These are phyloP conservation scores for Boletus sp. DNA, from an alignment of 1,284 basidiomycete species.

Conservation along the genomic window DNA sequence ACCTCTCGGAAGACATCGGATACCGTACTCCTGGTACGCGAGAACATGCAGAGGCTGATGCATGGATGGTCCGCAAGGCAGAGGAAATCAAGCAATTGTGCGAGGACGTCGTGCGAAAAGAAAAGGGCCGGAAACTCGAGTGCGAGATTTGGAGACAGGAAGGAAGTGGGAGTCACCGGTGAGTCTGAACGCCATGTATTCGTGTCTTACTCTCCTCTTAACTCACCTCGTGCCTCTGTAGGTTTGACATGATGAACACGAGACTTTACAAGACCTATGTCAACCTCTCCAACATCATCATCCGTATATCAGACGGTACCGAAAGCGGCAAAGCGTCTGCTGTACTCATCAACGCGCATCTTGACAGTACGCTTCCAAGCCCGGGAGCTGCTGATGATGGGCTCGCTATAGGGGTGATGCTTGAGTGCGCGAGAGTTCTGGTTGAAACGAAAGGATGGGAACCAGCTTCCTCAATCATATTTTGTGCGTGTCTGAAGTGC, in stretches of 20 bases:
- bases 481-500: conserved; percentile 57
- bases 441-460: conserved; percentile 73
- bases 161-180: conserved; percentile 86
- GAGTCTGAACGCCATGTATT: conserved; percentile 32
- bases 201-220: conserved; percentile 9
- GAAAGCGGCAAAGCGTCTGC: conserved; percentile 76
- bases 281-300: conserved; percentile 85
- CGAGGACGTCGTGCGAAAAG: conserved; percentile 50
- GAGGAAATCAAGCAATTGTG: conserved; percentile 64
- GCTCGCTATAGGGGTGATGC: conserved; percentile 87
- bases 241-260: conserved; percentile 85
- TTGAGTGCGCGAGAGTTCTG: conserved; percentile 86
- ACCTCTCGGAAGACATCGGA: conserved; percentile 84
- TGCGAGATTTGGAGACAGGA: conserved; percentile 90
- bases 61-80: conserved; percentile 79
- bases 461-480: conserved; percentile 83
- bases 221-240: conserved; percentile 31
- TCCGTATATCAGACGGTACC: conserved; percentile 87
- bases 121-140: conserved; percentile 63
- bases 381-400: conserved; percentile 92
- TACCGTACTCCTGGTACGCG: conserved; percentile 92
- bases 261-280: conserved; percentile 93
- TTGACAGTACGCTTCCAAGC: conserved; percentile 82
- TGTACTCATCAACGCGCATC: conserved; percentile 87
- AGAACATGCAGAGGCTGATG: conserved; percentile 86